Conservation (phyloP, 768 basidiomycete species). For the Lentinula lateritia region DNA sequence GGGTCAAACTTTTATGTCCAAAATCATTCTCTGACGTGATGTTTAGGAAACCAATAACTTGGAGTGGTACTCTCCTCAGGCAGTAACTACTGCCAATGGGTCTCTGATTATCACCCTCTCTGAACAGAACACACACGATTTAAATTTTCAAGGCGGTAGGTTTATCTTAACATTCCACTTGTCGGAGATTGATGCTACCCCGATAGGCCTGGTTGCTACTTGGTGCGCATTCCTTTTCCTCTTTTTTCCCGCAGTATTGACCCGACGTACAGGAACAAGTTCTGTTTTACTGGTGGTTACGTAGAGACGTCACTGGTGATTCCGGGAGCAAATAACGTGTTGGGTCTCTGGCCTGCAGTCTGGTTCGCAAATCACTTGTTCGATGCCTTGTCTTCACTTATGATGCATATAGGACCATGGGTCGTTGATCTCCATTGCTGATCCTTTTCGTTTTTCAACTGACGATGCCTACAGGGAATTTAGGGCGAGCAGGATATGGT, state of each 20-base stretch:
- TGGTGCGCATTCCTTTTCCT: slow-evolving; percentile 14
- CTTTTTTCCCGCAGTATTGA: slow-evolving; percentile 37
- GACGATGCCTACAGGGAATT: slow-evolving; percentile 5
- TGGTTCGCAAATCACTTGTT: slow-evolving; percentile 43
- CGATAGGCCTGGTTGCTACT: slow-evolving; percentile 5
- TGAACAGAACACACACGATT: slow-evolving; percentile 53
- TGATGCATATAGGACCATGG: slow-evolving; percentile 30
- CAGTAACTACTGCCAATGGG: slow-evolving; percentile 65
- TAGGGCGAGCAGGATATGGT: slow-evolving; percentile 46
- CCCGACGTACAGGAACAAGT: slow-evolving; percentile 64
- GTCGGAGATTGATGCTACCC: neutral
- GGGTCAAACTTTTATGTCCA: neutral
- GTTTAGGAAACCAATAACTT: slow-evolving; percentile 54
- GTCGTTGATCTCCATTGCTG: slow-evolving; percentile 45
- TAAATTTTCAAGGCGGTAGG: slow-evolving; percentile 66
- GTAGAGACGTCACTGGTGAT: slow-evolving; percentile 60
- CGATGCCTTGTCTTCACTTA: slow-evolving; percentile 17
- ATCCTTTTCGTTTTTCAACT: slow-evolving; percentile 30
- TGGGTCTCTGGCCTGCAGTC: slow-evolving; percentile 74
- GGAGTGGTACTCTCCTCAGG: slow-evolving; percentile 87
- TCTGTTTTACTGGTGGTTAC: slow-evolving; percentile 84
- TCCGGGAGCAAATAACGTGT: slow-evolving; percentile 64
- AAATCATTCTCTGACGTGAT: neutral
- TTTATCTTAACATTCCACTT: neutral
- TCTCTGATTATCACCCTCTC: slow-evolving; percentile 66